Evolutionary conservation across 164 flowering plant species (phyloP), one percentile per base, ranked within the genome.

Genomic region (Platanus orientalis): DNA sequence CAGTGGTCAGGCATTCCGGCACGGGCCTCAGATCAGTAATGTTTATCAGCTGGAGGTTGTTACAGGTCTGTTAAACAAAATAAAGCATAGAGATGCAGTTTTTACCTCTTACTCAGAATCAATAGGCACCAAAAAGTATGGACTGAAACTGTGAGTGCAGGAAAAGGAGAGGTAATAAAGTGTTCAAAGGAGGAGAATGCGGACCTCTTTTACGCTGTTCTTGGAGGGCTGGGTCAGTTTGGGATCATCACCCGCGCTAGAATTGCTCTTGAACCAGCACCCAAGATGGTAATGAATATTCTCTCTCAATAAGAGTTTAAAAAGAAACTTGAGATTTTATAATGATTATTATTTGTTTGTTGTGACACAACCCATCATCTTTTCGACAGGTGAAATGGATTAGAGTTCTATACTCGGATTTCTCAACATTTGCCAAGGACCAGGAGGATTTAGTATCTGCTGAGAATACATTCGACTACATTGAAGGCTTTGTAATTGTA

Each of bases 11-110:
- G 90, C 98, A 26, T 90, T 92, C 69, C 64, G 68, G 40, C 84
- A 92, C 51, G 96, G 98, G 24, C 98, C 98, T 11, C 97, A 92
- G 73, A 92, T 92, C 64, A 80, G 78, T 69, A 92, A 92, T 68
- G 90, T 90, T 62, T 61, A 84, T 64, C 88, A 83, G 78, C 76
- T 92, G 30, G 88, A 92, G 59, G 88, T 93, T 67, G 92, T 90
- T 57, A 93, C 98, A 73, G 98, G 97, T 90, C 68, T 28, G 61
- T 69, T 47, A 34, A 55, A 50, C n/a, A 63, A 11, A 14, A 40
- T 12, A 54, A 58, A 32, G 36, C 36, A 32, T 32, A 9, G 10
- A 1, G 47, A 34, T 10, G 2, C 19, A 42, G 17, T 45, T 3
- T 25, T 0, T 25, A n/a, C n/a, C n/a, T n/a, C n/a, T 32, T 51